Percentiles rank a stretch among this genome's conserved stretches.
Evolutionary conservation across 306 rosid genomes (phyloP).

Genomic region (Gillenia trifoliata): DNA sequence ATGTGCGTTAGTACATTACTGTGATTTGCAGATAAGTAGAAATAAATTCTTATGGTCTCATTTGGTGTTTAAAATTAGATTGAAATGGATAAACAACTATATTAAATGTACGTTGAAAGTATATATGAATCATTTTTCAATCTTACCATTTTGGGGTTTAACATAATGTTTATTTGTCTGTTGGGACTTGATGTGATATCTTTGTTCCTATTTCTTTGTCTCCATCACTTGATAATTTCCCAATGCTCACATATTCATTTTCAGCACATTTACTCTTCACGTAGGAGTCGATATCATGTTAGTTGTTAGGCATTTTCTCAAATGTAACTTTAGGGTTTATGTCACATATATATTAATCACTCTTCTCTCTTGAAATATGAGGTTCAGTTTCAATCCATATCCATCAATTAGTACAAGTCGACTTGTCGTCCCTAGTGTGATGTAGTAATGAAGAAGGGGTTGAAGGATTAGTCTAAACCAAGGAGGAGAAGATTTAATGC

Average conservation of each 20-base stretch:
- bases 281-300: neutral
- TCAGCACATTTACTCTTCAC: neutral
- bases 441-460: neutral
- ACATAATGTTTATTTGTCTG: neutral
- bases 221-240: neutral
- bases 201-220: neutral
- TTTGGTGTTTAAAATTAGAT: too few relatives aligned
- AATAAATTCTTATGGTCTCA: too few relatives aligned
- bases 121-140: neutral
- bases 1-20: too few relatives aligned
- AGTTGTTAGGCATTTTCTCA: neutral
- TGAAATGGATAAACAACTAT: too few relatives aligned
- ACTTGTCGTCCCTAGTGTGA: neutral
- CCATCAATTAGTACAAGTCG: neutral
- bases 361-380: neutral
- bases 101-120: neutral
- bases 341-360: neutral
- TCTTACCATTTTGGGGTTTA: neutral
- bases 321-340: neutral
- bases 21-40: too few relatives aligned
- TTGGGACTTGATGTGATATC: neutral
- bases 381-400: neutral
- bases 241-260: neutral
- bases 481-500: neutral
- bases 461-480: neutral